Evolutionary conservation across 2,329 filamentous ascomycete species (phyloP).

Genomic region (Fusarium marasasianum): DNA sequence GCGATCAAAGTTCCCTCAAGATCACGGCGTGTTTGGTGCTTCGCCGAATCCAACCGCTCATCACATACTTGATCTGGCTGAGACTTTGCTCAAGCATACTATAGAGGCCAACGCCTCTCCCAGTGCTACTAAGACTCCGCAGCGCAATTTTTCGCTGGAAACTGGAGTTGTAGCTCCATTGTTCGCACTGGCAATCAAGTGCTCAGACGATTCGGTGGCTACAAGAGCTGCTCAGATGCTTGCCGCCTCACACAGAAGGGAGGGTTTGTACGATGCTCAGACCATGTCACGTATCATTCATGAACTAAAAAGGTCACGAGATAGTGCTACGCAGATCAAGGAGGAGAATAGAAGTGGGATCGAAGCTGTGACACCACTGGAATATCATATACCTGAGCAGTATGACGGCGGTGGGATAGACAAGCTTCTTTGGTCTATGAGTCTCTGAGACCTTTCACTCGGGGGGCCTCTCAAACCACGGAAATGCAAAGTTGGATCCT

Average conservation of each 20-base stretch:
- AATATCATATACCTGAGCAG: background rate
- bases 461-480: no score
- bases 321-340: background rate
- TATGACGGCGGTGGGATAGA: slow-evolving; percentile 10
- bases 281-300: slow-evolving; percentile 11
- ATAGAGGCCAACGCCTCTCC: background rate
- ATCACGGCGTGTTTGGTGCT: background rate
- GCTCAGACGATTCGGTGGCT: slow-evolving; percentile 15
- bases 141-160: slow-evolving; percentile 29
- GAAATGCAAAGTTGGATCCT: no score
- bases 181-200: slow-evolving; percentile 29
- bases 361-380: background rate
- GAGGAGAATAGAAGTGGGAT: background rate
- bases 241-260: slow-evolving; percentile 10
- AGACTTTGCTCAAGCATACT: slow-evolving; percentile 2
- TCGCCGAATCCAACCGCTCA: slow-evolving; percentile 11
- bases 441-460: background rate
- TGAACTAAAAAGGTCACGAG: background rate
- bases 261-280: slow-evolving; percentile 29
- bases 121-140: slow-evolving; percentile 1
- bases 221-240: slow-evolving; percentile 16
- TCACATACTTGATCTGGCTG: slow-evolving; percentile 6
- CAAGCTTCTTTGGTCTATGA: slow-evolving; percentile 7
- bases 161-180: slow-evolving; percentile 28
- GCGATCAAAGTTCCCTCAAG: slow-evolving; percentile 10